phyloP scores from a whole-genome alignment of 2,329 filamentous ascomycete genomes.

The Geosmithia morbida region DNA sequence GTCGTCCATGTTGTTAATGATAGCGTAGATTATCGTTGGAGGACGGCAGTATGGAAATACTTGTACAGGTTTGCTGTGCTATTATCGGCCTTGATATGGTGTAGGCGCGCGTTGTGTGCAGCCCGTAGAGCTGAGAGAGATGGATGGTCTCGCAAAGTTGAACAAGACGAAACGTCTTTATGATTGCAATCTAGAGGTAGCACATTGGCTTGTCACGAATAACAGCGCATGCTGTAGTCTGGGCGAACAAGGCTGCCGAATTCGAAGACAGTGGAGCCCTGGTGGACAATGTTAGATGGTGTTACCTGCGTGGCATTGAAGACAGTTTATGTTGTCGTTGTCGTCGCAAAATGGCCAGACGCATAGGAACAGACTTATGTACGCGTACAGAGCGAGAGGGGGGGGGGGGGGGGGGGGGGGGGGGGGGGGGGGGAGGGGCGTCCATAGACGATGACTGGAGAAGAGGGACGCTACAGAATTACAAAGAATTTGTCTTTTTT shows the following conservation, averaged over 20 bases:
- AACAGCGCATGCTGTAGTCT: neutral
- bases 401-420: too few relatives aligned
- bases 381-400: neutral
- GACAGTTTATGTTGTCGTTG: neutral
- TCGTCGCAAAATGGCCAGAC: neutral
- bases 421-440: too few relatives aligned
- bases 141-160: neutral
- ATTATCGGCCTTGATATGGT: neutral
- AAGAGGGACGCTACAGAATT: neutral
- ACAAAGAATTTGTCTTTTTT: neutral
- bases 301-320: neutral
- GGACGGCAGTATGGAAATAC: neutral
- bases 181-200: neutral
- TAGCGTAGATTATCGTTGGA: neutral
- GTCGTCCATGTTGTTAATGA: slow-evolving; percentile 6
- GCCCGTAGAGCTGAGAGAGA: neutral
- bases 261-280: neutral
- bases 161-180: neutral
- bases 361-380: neutral
- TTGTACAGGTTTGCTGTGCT: neutral
- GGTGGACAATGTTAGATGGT: neutral
- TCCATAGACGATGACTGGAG: neutral
- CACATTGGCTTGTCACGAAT: neutral
- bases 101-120: neutral
- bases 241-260: neutral